Conservation (phyloP, 176 grass and related monocot genomes). For the Oryza australiensis region DNA sequence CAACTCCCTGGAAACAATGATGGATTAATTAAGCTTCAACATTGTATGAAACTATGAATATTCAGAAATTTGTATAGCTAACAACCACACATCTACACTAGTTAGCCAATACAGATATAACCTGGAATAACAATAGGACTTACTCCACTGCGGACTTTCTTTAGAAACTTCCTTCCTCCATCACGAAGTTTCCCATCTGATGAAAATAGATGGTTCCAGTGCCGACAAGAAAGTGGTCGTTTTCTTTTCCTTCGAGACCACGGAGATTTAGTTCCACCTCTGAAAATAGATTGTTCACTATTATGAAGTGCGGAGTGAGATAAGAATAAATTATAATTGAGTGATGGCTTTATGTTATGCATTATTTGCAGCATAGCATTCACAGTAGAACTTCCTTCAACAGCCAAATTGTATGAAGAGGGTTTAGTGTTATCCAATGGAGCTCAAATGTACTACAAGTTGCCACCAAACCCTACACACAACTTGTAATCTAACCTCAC, state of each 20-base stretch:
- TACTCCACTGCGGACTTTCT: slow-evolving; percentile 96
- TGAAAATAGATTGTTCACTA: slow-evolving; percentile 35
- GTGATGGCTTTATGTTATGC: slow-evolving; percentile 19
- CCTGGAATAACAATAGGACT: slow-evolving; percentile 28
- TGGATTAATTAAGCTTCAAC: slow-evolving; percentile 29
- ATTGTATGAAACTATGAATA: not conserved
- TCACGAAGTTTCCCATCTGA: slow-evolving; percentile 77
- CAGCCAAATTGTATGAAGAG: slow-evolving; percentile 15
- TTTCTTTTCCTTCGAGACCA: slow-evolving; percentile 93
- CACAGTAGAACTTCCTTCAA: not conserved
- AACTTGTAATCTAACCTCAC: not conserved
- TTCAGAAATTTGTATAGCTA: not conserved
- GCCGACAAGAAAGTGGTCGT: slow-evolving; percentile 56
- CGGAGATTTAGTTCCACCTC: slow-evolving; percentile 83
- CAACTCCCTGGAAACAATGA: slow-evolving; percentile 69
- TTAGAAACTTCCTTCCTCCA: slow-evolving; percentile 85
- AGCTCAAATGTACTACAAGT: not conserved
- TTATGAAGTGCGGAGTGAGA: slow-evolving; percentile 9
- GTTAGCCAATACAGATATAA: not conserved
- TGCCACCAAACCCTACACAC: not conserved
- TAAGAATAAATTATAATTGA: not conserved
- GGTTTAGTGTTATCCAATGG: not conserved
- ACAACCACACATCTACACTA: not conserved
- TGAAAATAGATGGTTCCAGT: slow-evolving; percentile 70
- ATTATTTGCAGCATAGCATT: slow-evolving; percentile 21